Evolutionary conservation across 2,329 filamentous ascomycete genomes (phyloP).

Genomic region (Verticillium nubilum): DNA sequence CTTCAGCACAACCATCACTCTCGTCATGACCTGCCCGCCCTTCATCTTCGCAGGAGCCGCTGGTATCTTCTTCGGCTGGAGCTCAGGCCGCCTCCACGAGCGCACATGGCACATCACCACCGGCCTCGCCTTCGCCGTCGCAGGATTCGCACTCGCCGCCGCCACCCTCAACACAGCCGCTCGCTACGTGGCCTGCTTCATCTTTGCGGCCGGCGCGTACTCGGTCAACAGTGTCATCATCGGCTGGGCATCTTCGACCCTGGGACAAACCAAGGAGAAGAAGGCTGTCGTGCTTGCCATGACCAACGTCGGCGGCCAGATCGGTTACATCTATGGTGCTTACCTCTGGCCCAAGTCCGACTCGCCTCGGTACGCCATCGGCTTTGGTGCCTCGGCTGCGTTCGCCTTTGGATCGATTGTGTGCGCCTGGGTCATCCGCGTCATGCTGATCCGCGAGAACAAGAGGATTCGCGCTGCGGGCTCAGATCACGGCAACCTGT

Average conservation of each 20-base stretch:
- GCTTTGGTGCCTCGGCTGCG: constrained; percentile 36
- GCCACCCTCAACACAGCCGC: constrained; percentile 30
- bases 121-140: constrained; percentile 32
- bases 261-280: constrained; percentile 43
- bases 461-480: constrained; percentile 27
- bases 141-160: constrained; percentile 35
- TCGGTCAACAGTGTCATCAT: constrained; percentile 37
- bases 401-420: constrained; percentile 29
- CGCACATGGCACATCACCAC: constrained; percentile 44
- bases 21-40: constrained; percentile 47
- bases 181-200: constrained; percentile 35
- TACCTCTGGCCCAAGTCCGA: constrained; percentile 43
- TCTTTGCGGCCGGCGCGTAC: constrained; percentile 36
- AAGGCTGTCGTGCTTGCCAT: constrained; percentile 42
- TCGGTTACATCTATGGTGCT: constrained; percentile 44
- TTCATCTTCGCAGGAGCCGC: constrained; percentile 43
- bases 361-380: constrained; percentile 37
- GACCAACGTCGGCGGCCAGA: constrained; percentile 40
- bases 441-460: constrained; percentile 35
- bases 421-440: constrained; percentile 36
- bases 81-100: constrained; percentile 41
- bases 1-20: constrained; percentile 42
- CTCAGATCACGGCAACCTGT: constrained; percentile 27
- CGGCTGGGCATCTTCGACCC: constrained; percentile 37
- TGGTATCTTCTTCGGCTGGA: constrained; percentile 42